Evolutionary conservation across 345 rosid genomes (phyloP), one percentile per base, ranked within the genome.

Genomic region (Cochlearia excelsa): DNA sequence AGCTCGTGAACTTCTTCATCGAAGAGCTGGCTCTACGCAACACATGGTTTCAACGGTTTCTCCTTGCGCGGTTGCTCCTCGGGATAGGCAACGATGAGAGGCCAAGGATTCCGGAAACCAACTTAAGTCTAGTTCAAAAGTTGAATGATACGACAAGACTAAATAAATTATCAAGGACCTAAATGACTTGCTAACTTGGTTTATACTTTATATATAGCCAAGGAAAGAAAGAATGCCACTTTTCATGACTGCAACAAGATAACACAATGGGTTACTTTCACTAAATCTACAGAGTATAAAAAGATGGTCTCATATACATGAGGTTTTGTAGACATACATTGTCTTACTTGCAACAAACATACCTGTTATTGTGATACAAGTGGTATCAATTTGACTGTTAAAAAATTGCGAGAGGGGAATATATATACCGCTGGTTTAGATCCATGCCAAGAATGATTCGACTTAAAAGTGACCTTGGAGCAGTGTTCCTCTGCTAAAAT

Each of bases 381-480:
- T 7, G 9, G 48, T 54, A 69, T 41, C 73, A 29, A 61, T 16
- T 47, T 10, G 51, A 61, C 10, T 61, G 42, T 16, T 16, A 16
- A 16, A 16, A 16, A 41, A 49, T 40, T 50, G 42, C 38, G 33
- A 28, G 3, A 54, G 3, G 16, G 26, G 46, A 33, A 16, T 16
- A 16, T 62, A 70, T 70, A 62, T 70, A 63, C 74, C 47, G 30
- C 50, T 51, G 55, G 61, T 29, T 45, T 4, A 10, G 42, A 49
- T 59, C 73, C 3, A 5, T 8, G 54, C 51, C 59, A 61, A 27
- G 55, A 61, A 54, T 61, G 73, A 39, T 59, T 55, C 68, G 79
- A 28, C 77, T 71, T 31, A 75, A 74, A 39, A 77, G 57, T 73
- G 84, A 73, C 54, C 70, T 74, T 41, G 59, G 67, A 54, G 75